Evolutionary conservation across 306 rosid genomes (phyloP).

Genomic region (Prunus mongolica): DNA sequence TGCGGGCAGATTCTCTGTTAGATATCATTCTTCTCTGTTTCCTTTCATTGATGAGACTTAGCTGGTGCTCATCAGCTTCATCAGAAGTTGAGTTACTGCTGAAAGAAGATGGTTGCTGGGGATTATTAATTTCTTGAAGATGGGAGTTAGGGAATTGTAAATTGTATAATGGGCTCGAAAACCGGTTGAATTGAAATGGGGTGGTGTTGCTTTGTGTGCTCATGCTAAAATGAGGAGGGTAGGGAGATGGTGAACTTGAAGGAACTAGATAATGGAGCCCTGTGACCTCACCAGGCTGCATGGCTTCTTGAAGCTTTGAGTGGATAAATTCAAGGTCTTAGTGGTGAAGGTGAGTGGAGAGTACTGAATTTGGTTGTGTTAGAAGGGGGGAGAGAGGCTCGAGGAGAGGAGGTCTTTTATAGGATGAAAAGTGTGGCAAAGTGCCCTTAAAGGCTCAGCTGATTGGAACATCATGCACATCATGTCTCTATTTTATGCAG

Average conservation of each 20-base stretch:
- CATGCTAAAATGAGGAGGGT: constrained; percentile 29
- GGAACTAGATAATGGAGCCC: constrained; percentile 48
- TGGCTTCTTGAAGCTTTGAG: constrained; percentile 23
- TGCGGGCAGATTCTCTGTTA: constrained; percentile 86
- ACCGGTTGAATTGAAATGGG: constrained; percentile 38
- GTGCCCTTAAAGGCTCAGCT: constrained; percentile 29
- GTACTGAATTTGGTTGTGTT: constrained; percentile 26
- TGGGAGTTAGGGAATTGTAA: constrained; percentile 39
- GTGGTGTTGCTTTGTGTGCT: constrained; percentile 31
- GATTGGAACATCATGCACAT: constrained; percentile 35
- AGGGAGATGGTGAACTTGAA: constrained; percentile 45
- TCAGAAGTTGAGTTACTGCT: constrained; percentile 88
- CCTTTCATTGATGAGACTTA: constrained; percentile 65
- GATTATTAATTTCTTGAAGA: constrained; percentile 40
- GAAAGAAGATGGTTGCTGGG: constrained; percentile 46
- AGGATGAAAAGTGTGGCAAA: constrained; percentile 40
- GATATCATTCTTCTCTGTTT: constrained; percentile 92
- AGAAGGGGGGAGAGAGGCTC: constrained; percentile 33
- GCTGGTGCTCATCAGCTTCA: constrained; percentile 78
- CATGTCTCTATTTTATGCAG: constrained; percentile 24
- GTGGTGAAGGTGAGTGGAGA: constrained; percentile 24
- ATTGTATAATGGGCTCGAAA: constrained; percentile 37
- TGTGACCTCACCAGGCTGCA: constrained; percentile 58
- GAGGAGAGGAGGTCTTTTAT: constrained; percentile 51
- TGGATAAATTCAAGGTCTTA: constrained; percentile 15